Evolutionary conservation across 1,284 basidiomycete species (phyloP).

Genomic region (Cryptococcus floricola): DNA sequence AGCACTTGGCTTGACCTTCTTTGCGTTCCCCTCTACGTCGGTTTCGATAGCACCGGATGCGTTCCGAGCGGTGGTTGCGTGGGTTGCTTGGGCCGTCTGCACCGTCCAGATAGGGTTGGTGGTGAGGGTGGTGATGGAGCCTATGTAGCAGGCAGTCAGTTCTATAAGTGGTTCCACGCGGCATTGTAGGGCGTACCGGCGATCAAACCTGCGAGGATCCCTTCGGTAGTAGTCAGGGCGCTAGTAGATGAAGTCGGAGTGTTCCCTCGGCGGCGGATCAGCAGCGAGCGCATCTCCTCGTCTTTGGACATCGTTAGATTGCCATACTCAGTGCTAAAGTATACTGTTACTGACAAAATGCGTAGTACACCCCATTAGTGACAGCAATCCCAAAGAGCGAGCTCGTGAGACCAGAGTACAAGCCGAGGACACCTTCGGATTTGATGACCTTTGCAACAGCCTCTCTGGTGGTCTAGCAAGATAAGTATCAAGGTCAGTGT

Average conservation of each 20-base stretch:
- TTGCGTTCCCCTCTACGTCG: constrained; percentile 9
- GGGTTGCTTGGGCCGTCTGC: constrained; percentile 86
- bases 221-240: constrained; percentile 75
- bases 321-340: background rate
- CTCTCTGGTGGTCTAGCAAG: constrained; percentile 25
- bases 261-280: constrained; percentile 54
- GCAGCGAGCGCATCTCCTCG: constrained; percentile 50
- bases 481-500: constrained; percentile 5
- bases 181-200: constrained; percentile 57
- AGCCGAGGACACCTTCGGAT: constrained; percentile 75
- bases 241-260: constrained; percentile 50
- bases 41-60: background rate
- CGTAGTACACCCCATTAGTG: constrained; percentile 69
- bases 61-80: constrained; percentile 25
- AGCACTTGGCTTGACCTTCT: constrained; percentile 58
- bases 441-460: constrained; percentile 69
- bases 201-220: constrained; percentile 82
- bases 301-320: constrained; percentile 43
- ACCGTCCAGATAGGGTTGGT: constrained; percentile 95
- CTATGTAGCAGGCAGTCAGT: constrained; percentile 48
- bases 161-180: constrained; percentile 57
- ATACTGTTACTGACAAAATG: constrained; percentile 31
- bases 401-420: constrained; percentile 85
- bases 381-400: constrained; percentile 86
- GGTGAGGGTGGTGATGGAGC: constrained; percentile 82